A percentile compares a stretch with the other conserved stretches of the same genome.
phyloP scores from a whole-genome alignment of 306 rosid genomes.

The Acacia confusa region DNA sequence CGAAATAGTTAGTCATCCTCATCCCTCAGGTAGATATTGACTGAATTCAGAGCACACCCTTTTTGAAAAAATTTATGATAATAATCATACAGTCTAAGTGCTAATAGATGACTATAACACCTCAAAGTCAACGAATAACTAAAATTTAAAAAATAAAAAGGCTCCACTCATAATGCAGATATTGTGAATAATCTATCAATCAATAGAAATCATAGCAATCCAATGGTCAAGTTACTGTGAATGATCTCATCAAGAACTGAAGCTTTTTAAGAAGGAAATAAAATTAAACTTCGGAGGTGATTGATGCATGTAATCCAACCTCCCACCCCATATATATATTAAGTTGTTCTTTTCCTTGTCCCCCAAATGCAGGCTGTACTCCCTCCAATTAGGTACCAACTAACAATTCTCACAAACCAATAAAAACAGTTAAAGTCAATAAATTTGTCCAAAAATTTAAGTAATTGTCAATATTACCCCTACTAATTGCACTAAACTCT shows the following conservation, averaged over 20 bases:
- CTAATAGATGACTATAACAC: neutral
- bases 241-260: constrained; percentile 1
- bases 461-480: no score
- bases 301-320: neutral
- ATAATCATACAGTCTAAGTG: neutral
- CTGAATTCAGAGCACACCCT: neutral
- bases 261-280: neutral
- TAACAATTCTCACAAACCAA: no score
- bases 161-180: neutral
- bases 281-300: neutral
- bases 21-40: neutral
- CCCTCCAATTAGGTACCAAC: no score
- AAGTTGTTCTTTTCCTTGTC: neutral
- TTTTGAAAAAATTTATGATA: neutral
- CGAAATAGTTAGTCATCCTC: neutral
- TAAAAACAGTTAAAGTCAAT: no score
- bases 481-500: no score
- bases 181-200: neutral
- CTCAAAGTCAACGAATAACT: neutral
- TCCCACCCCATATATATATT: neutral
- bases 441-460: no score
- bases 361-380: neutral
- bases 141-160: neutral
- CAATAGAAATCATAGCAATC: neutral
- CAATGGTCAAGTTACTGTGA: neutral